phyloP scores from a whole-genome alignment of 2,329 filamentous ascomycete species.

The Zalaria sp. region DNA sequence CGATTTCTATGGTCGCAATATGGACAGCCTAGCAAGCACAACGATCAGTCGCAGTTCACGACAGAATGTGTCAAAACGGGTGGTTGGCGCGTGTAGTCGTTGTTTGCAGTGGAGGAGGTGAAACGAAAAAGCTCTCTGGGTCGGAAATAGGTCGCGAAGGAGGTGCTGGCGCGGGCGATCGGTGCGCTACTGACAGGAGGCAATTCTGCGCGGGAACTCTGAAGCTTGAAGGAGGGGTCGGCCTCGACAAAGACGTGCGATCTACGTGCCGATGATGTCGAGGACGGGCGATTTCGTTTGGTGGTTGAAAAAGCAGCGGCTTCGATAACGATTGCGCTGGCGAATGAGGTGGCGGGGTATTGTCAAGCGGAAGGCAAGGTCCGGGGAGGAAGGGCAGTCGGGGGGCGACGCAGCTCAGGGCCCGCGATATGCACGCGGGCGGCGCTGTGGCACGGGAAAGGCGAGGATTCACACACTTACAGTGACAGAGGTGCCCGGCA shows the following conservation, averaged over 20 bases:
- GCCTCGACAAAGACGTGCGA: too few relatives aligned
- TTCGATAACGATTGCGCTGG: background rate
- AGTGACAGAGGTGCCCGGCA: background rate
- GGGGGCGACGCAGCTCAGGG: background rate
- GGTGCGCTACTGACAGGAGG: too few relatives aligned
- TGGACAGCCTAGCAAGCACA: background rate
- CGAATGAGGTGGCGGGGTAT: conserved; percentile 5
- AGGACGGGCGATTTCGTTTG: background rate
- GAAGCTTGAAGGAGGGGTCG: too few relatives aligned
- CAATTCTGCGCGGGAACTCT: too few relatives aligned
- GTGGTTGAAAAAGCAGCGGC: conserved; percentile 4
- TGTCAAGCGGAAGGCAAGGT: background rate
- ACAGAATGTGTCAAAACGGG: too few relatives aligned
- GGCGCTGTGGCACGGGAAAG: too few relatives aligned
- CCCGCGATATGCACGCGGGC: too few relatives aligned
- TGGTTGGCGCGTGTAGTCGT: too few relatives aligned
- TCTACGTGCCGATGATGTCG: background rate
- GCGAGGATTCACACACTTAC: background rate
- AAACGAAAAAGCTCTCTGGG: too few relatives aligned
- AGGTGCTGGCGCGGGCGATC: background rate
- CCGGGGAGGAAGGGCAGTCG: background rate
- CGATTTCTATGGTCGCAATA: background rate
- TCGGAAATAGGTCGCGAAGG: background rate
- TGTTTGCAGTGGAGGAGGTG: too few relatives aligned
- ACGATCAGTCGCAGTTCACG: background rate